A percentile compares a stretch with the other conserved stretches of the same genome.
phyloP scores from a whole-genome alignment of 140 eudicot species.

The Cichorium intybus region DNA sequence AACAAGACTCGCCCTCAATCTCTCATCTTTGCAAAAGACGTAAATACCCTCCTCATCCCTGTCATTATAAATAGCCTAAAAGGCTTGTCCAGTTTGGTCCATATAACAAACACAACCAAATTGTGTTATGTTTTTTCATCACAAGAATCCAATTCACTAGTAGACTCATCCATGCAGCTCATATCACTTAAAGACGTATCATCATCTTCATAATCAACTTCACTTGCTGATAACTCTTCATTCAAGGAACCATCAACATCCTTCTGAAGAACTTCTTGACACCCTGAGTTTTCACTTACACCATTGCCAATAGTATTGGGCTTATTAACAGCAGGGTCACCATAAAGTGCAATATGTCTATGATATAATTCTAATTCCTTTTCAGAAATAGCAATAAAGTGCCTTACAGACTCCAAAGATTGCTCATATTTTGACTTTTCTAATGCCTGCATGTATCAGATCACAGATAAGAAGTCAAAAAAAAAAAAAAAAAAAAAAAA shows the following conservation, averaged over 20 bases:
- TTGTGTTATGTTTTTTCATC: conserved; percentile 30
- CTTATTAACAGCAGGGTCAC: conserved; percentile 39
- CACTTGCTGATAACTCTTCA: conserved; percentile 22
- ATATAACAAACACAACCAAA: too few relatives aligned
- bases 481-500: background rate
- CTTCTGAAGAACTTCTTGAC: background rate
- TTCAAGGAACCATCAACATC: conserved; percentile 4
- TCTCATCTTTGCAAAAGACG: background rate
- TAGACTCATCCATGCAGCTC: conserved; percentile 25
- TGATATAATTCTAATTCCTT: conserved; percentile 84
- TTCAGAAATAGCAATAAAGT: conserved; percentile 73
- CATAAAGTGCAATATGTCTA: conserved; percentile 83
- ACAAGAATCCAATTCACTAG: conserved; percentile 30
- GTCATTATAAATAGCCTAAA: background rate
- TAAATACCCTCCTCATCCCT: background rate
- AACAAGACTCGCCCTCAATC: too few relatives aligned
- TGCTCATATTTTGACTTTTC: conserved; percentile 96
- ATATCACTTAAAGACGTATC: conserved; percentile 27
- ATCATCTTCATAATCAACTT: conserved; percentile 31
- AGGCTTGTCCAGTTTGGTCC: background rate
- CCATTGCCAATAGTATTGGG: conserved; percentile 28
- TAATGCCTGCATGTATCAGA: conserved; percentile 56
- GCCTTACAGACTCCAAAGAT: conserved; percentile 84
- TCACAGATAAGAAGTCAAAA: conserved; percentile 1
- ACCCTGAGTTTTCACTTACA: conserved; percentile 18